These are phyloP conservation scores for Wickerhamomyces sp. DNA, from an alignment of 1,139 yeast genomes.

Conservation along the genomic window DNA sequence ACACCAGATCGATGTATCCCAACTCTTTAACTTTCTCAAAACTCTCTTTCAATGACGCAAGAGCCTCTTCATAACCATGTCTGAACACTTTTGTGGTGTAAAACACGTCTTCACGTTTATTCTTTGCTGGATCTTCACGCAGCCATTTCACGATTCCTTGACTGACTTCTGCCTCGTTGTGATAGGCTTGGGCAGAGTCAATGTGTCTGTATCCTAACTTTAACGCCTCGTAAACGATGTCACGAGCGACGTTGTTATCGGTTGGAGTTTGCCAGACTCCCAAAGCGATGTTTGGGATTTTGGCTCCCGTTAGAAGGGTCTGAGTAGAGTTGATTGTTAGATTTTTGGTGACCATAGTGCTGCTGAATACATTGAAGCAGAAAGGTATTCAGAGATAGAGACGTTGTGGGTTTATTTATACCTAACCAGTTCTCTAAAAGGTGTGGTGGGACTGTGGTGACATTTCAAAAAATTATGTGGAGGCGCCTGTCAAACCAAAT, in stretches of 20 bases:
- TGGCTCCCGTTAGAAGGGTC: slow-evolving; percentile 23
- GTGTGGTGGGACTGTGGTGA: no score
- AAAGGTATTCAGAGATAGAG: no score
- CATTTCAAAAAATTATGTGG: no score
- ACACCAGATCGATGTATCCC: slow-evolving; percentile 39
- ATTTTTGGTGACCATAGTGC: not conserved
- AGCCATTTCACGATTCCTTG: slow-evolving; percentile 45
- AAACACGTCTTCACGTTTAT: slow-evolving; percentile 54
- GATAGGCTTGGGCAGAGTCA: slow-evolving; percentile 53
- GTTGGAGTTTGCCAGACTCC: slow-evolving; percentile 48
- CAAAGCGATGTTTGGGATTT: slow-evolving; percentile 50
- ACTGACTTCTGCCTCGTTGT: slow-evolving; percentile 44
- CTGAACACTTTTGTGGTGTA: slow-evolving; percentile 66
- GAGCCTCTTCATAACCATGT: slow-evolving; percentile 37
- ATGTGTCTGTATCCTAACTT: slow-evolving; percentile 62
- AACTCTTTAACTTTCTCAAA: slow-evolving; percentile 24
- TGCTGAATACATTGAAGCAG: no score
- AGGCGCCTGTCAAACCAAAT: no score
- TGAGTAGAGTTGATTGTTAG: slow-evolving; percentile 8
- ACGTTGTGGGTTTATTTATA: no score
- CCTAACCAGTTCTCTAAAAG: no score
- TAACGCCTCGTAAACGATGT: slow-evolving; percentile 45
- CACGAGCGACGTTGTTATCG: slow-evolving; percentile 28
- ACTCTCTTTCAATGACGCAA: slow-evolving; percentile 29
- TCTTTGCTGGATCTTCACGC: slow-evolving; percentile 37